Evolutionary conservation across 495 filamentous ascomycete species (phyloP).

Genomic region (Aspergillus biplanus): DNA sequence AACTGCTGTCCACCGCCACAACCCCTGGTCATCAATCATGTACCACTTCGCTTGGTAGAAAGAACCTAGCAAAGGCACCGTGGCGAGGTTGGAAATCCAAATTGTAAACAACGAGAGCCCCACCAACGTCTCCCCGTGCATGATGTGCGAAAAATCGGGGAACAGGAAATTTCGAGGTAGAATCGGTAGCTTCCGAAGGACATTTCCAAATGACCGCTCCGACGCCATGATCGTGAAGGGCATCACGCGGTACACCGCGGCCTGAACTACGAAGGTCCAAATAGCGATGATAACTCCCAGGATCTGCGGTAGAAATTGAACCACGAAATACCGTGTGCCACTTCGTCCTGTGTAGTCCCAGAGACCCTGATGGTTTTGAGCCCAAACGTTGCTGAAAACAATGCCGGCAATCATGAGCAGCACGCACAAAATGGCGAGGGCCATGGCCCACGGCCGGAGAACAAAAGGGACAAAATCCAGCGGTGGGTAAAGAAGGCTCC

Average conservation of each 20-base stretch:
- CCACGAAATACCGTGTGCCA: conserved; percentile 78
- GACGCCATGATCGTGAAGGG: conserved; percentile 79
- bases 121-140: conserved; percentile 55
- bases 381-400: conserved; percentile 74
- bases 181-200: conserved; percentile 47
- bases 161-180: conserved; percentile 58
- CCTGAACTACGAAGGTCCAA: conserved; percentile 73
- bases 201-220: conserved; percentile 39
- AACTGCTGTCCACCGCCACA: conserved; percentile 79
- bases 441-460: conserved; percentile 64
- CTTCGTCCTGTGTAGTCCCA: conserved; percentile 66
- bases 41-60: conserved; percentile 64
- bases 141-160: conserved; percentile 61
- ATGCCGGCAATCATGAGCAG: conserved; percentile 73
- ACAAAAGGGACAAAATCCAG: conserved; percentile 69
- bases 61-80: conserved; percentile 67
- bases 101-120: conserved; percentile 58
- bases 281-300: conserved; percentile 73
- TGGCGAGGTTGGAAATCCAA: conserved; percentile 66
- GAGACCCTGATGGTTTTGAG: conserved; percentile 63
- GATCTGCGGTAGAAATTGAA: conserved; percentile 80
- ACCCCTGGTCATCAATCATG: conserved; percentile 40
- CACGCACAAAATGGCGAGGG: conserved; percentile 60
- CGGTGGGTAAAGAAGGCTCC: conserved; percentile 53
- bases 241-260: conserved; percentile 73